phyloP scores from a whole-genome alignment of 306 rosid genomes.

The Glycyrrhiza uralensis region DNA sequence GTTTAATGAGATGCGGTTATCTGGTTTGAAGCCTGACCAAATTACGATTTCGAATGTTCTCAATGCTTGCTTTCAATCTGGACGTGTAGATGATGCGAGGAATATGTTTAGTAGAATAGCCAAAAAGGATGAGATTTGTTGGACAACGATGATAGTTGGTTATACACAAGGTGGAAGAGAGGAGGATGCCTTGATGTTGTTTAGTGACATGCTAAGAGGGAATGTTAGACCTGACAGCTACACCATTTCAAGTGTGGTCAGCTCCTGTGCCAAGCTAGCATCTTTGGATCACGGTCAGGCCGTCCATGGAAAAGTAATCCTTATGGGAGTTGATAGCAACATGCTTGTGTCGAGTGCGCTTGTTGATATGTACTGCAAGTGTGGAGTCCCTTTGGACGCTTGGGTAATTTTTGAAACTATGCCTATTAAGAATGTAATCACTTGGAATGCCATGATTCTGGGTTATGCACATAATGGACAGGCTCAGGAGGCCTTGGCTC shows the following conservation, averaged over 20 bases:
- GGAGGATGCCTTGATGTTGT: slow-evolving; percentile 44
- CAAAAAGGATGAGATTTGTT: slow-evolving; percentile 43
- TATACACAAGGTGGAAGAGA: slow-evolving; percentile 44
- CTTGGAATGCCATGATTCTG: slow-evolving; percentile 46
- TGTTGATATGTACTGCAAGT: slow-evolving; percentile 54
- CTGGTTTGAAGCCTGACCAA: slow-evolving; percentile 44
- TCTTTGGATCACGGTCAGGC: slow-evolving; percentile 43
- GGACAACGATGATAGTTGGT: slow-evolving; percentile 56
- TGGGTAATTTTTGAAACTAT: slow-evolving; percentile 36
- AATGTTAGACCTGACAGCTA: slow-evolving; percentile 42
- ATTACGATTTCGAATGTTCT: slow-evolving; percentile 44
- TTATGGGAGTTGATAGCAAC: slow-evolving; percentile 36
- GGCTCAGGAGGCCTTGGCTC: slow-evolving; percentile 36
- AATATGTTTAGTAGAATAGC: slow-evolving; percentile 25
- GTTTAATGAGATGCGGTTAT: slow-evolving; percentile 40
- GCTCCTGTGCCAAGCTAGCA: slow-evolving; percentile 54
- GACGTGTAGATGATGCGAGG: slow-evolving; percentile 38
- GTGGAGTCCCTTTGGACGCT: slow-evolving; percentile 54
- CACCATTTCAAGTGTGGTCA: slow-evolving; percentile 45
- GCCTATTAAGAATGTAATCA: slow-evolving; percentile 33
- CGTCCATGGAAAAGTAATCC: slow-evolving; percentile 44
- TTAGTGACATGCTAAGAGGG: slow-evolving; percentile 43
- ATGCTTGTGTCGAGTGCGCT: slow-evolving; percentile 48
- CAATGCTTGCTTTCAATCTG: slow-evolving; percentile 37
- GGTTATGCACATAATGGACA: slow-evolving; percentile 53